Percentiles rank a stretch among this genome's conserved stretches.
Conservation (phyloP, 257 asterid genomes). For the Solanum rostratum region DNA sequence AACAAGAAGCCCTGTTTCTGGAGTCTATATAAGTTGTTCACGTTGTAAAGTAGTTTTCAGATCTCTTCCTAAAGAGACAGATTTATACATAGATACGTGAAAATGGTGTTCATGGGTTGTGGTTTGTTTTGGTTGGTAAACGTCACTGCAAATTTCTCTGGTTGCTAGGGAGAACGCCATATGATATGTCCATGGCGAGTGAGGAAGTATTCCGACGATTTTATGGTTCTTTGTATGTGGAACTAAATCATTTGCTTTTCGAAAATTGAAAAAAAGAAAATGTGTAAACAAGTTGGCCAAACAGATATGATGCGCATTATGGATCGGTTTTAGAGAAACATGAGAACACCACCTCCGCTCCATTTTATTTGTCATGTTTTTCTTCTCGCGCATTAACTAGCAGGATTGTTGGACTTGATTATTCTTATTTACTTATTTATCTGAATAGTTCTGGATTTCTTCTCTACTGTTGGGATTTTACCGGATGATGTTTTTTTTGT, state of each 20-base stretch:
- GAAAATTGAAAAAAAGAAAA: neutral
- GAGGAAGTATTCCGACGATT: neutral
- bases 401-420: neutral
- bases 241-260: neutral
- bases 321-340: neutral
- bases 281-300: neutral
- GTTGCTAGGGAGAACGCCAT: neutral
- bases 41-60: conserved; percentile 8
- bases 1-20: conserved; percentile 90
- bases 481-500: neutral
- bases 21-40: conserved; percentile 46
- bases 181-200: neutral
- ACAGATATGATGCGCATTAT: neutral
- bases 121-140: neutral
- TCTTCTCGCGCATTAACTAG: neutral
- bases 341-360: neutral
- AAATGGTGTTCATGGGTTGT: neutral
- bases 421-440: neutral
- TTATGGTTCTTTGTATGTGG: neutral
- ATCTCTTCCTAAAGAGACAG: neutral
- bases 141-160: neutral
- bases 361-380: neutral
- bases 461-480: no score
- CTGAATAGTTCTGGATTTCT: no score
- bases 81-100: neutral